Evolutionary conservation across 495 filamentous ascomycete species (phyloP).

Genomic region (Durotheca rogersii): DNA sequence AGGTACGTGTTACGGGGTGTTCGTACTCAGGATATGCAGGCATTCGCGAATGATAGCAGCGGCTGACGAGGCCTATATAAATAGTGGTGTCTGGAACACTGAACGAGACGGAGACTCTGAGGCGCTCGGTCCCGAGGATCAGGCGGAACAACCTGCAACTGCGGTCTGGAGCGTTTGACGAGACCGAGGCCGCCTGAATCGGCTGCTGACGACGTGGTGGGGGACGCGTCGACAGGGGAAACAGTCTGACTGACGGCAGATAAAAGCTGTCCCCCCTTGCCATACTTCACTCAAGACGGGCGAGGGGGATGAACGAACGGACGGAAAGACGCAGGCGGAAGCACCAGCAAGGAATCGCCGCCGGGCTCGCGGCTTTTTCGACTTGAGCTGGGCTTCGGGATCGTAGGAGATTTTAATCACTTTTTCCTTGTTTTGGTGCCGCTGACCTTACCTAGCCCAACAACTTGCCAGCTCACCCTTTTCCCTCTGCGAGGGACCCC

Average conservation of each 20-base stretch:
- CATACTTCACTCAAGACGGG: too few relatives aligned
- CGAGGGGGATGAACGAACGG: not conserved
- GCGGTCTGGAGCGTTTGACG: not conserved
- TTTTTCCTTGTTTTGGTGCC: not conserved
- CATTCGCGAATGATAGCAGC: not conserved
- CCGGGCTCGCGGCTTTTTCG: conserved; percentile 13
- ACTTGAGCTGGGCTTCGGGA: conserved; percentile 21
- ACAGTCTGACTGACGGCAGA: not conserved
- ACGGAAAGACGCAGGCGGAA: not conserved
- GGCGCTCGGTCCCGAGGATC: not conserved
- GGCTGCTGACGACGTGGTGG: not conserved
- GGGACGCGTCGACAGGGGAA: not conserved
- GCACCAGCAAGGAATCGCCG: not conserved
- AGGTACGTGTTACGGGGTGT: conserved; percentile 1
- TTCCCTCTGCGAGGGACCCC: too few relatives aligned
- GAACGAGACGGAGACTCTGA: not conserved
- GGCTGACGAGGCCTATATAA: not conserved
- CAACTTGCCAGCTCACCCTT: too few relatives aligned
- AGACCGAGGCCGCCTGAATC: not conserved
- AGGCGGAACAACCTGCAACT: not conserved
- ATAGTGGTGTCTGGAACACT: not conserved
- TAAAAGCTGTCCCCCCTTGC: not conserved
- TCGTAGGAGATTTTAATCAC: conserved; percentile 3
- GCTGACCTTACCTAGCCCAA: too few relatives aligned
- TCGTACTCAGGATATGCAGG: too few relatives aligned